These are phyloP conservation scores for Talaromyces atroroseus DNA, from an alignment of 2,329 filamentous ascomycete species.

Conservation along the genomic window DNA sequence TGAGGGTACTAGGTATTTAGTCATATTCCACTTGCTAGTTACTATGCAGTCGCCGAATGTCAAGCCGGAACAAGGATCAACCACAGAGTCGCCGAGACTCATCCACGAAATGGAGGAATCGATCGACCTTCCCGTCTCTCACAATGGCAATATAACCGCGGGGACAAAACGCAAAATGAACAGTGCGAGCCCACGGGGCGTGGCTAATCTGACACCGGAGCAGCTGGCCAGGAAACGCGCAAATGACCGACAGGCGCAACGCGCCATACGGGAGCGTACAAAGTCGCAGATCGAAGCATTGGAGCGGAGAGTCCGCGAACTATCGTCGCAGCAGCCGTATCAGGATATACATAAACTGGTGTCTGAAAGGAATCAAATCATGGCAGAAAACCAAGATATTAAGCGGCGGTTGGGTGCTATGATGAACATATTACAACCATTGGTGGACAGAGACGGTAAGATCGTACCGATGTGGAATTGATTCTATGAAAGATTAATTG, in stretches of 20 bases:
- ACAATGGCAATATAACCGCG: slow-evolving; percentile 14
- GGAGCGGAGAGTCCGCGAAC: slow-evolving; percentile 66
- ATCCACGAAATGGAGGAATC: not conserved
- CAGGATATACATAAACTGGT: slow-evolving; percentile 74
- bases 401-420: slow-evolving; percentile 62
- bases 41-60: slow-evolving; percentile 8
- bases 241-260: slow-evolving; percentile 84
- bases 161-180: slow-evolving; percentile 41
- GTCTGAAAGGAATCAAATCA: slow-evolving; percentile 68
- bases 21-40: not conserved
- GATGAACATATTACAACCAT: slow-evolving; percentile 49
- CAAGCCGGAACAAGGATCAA: slow-evolving; percentile 4
- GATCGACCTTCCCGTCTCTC: not conserved
- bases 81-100: not conserved
- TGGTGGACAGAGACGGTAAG: slow-evolving; percentile 26
- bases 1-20: not conserved
- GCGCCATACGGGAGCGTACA: slow-evolving; percentile 76
- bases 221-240: slow-evolving; percentile 86
- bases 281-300: slow-evolving; percentile 72
- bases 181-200: slow-evolving; percentile 56
- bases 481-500: not conserved
- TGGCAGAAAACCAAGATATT: slow-evolving; percentile 75
- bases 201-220: slow-evolving; percentile 79
- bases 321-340: slow-evolving; percentile 75
- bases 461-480: not conserved